Conservation (phyloP, 2,329 filamentous ascomycete species). For the Nemania sp. region DNA sequence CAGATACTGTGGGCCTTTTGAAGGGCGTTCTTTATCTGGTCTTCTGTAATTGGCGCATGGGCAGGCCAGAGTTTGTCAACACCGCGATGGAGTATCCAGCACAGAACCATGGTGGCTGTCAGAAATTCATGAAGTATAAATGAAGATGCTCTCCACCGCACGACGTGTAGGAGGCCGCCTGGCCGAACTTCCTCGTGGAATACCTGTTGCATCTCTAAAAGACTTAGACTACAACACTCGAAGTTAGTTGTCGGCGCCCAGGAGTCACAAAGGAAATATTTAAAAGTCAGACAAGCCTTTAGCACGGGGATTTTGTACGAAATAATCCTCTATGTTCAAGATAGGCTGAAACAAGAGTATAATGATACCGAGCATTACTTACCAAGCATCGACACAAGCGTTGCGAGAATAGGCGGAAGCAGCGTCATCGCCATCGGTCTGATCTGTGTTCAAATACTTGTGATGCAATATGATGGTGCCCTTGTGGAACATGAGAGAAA, state of each 20-base stretch:
- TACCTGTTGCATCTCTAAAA: constrained; percentile 28
- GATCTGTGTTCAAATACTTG: constrained; percentile 20
- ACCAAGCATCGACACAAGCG: constrained; percentile 25
- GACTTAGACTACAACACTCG: background rate
- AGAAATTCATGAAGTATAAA: constrained; percentile 24
- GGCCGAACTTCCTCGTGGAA: constrained; percentile 22
- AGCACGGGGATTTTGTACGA: no score
- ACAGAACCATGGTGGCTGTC: constrained; percentile 26
- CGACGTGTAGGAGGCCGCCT: constrained; percentile 17
- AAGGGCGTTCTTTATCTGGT: constrained; percentile 11
- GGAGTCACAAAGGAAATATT: no score
- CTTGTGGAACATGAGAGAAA: constrained; percentile 27
- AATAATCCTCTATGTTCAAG: no score
- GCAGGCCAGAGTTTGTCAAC: constrained; percentile 23
- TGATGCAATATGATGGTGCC: constrained; percentile 26
- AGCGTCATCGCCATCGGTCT: constrained; percentile 1
- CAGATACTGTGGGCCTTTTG: constrained; percentile 20
- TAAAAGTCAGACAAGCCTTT: no score
- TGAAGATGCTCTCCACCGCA: constrained; percentile 27
- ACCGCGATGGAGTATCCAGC: constrained; percentile 22
- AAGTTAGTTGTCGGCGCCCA: no score
- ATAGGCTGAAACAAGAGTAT: no score
- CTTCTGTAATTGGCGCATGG: background rate
- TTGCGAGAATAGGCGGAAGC: constrained; percentile 21
- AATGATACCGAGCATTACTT: no score